Base-by-base conservation (phyloP, 139 green algal species). In the Chlorella sp. region DNA sequence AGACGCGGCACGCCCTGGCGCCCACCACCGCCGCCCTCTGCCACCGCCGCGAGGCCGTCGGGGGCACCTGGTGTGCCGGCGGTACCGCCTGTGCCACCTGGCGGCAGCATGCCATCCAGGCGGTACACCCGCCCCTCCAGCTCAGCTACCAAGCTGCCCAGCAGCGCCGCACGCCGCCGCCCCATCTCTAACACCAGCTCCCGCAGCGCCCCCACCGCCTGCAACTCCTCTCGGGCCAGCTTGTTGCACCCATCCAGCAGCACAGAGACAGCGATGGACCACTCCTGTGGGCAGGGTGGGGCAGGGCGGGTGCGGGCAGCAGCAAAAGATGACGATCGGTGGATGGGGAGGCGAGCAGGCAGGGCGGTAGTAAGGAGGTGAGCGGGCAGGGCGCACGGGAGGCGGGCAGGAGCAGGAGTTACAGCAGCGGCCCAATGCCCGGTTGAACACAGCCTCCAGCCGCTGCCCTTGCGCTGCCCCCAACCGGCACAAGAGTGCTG, bases 171-270 rank as follows among this genome's bases (percentile, higher is more conserved):
- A 24, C 90, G 87, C 39, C 89, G 88, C 48, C 39, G 57, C 3
- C 83, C 83, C 92, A 97, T 93, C 57, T 95, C 94, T 39, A 64
- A n/a, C 42, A 90, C 90, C 75, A 97, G 83, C 79, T 94, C 93
- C 32, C 83, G 88, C 86, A 97, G 86, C 2, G 94, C 94, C 0
- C 93, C 93, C 40, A 94, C 93, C 48, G 77, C 83, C 36, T 83
- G 53, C 87, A 95, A 68, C 78, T 95, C 93, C 57, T 91, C 69
- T 36, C 92, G 88, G 36, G 93, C 92, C 48, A 97, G 91, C 57
- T 94, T 95, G 83, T 91, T 93, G 91, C 93, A 95, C 34, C 82
- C 95, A 48, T 96, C 94, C 71, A 96, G 90, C 91, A 97, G 90
- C 37, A 94, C 66, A 0, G 66, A 73, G 60, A 97, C 94, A 9